Base-by-base conservation (phyloP, 148 eudicot species). In the Amaranthus palmeri region DNA sequence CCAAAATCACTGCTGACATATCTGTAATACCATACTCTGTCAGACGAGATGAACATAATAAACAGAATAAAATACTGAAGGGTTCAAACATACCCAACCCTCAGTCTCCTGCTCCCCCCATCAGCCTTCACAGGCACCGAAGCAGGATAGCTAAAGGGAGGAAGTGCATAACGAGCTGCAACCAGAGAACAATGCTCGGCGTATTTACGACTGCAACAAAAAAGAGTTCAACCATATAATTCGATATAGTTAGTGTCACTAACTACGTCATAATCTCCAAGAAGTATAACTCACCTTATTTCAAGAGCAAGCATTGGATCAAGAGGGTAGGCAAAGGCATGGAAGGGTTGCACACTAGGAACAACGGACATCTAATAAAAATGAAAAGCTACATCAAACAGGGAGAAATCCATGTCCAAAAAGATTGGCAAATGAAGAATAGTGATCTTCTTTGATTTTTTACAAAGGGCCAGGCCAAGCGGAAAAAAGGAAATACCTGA, bases 1-100 rank as follows among this genome's bases (percentile, higher is more conserved):
- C 99, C 99, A 77, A 95, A 95, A 81, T 95, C 99, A 80, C 99
- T 91, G 90, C 99, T 95, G 59, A 95, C 97, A 81, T 95, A 95
- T 66, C 98, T 95, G 84, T 68, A 81, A 71, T 18, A 72, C 41
- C 25, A 55, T 42, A 17, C 53, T 57, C 13, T 50, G 61, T 70
- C 43, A 68, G n/a, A 57, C 64, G 67, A 41, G 15, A 18, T 10
- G 10, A 14, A 73, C 17, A 8, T 51, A 47, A 64, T 47, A 54
- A 44, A 68, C 10, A 52, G 53, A 43, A 46, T 4, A 12, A 53
- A 17, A 63, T 8, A 4, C 10, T 65, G 42, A 59, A 48, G 42
- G 8, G 25, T 59, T 10, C 4, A 59, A 69, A 81, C 87, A 72
- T 80, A 95, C 99, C 99, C 99, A 79, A 95, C 72, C 81, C 96